Evolutionary conservation across 1,139 yeast species (phyloP).

Genomic region (Lodderomyces elongisporus): DNA sequence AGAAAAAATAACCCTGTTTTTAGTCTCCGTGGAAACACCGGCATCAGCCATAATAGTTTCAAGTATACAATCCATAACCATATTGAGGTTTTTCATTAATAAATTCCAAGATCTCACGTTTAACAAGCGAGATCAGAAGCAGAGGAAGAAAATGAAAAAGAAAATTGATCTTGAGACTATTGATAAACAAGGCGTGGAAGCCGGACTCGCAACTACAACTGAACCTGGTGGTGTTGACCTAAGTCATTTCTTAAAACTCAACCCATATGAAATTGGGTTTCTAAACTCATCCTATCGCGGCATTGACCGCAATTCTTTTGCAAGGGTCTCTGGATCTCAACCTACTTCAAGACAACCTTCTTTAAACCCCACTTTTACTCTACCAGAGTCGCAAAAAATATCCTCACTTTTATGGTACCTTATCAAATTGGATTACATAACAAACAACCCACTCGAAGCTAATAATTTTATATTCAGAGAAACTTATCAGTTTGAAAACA

Average conservation of each 20-base stretch:
- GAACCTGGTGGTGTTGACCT: slow-evolving; percentile 7
- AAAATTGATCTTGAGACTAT: neutral
- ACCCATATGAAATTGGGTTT: slow-evolving; percentile 23
- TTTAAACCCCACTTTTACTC: neutral
- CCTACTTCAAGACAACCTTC: slow-evolving; percentile 1
- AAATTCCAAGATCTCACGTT: slow-evolving; percentile 14
- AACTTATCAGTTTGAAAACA: neutral
- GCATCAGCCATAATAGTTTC: no score
- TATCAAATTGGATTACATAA: slow-evolving; percentile 23
- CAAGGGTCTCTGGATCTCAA: slow-evolving; percentile 12
- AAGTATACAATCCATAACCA: slow-evolving; percentile 30
- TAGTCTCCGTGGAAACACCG: no score
- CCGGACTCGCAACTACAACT: neutral
- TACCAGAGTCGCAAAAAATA: slow-evolving; percentile 23
- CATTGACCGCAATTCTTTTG: slow-evolving; percentile 17
- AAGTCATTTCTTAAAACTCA: slow-evolving; percentile 15
- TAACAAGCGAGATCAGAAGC: slow-evolving; percentile 3
- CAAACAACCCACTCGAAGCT: slow-evolving; percentile 15
- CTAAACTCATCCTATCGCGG: slow-evolving; percentile 21
- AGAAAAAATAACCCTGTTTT: slow-evolving; percentile 15
- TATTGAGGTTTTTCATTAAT: slow-evolving; percentile 27
- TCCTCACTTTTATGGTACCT: slow-evolving; percentile 30
- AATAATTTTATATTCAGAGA: neutral
- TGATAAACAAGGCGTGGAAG: neutral
- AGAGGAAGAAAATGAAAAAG: no score